Conservation (phyloP, 192 early-diverging fungal genomes). For the Dissophora globulifera region DNA sequence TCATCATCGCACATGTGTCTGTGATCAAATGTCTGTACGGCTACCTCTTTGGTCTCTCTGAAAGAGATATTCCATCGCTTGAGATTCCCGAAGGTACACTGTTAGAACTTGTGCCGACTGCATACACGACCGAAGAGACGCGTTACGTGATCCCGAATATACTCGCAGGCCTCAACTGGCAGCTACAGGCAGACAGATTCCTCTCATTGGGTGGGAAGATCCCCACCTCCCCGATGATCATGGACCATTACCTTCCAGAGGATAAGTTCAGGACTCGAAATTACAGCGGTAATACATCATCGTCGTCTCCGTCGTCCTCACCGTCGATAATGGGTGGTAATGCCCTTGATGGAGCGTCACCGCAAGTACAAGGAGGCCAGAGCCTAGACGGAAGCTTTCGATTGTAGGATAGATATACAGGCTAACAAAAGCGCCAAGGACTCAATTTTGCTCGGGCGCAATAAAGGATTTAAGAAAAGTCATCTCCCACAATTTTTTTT, state of each 20-base stretch:
- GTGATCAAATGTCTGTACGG: constrained; percentile 82
- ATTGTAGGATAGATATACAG: no score
- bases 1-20: constrained; percentile 84
- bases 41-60: constrained; percentile 79
- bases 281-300: constrained; percentile 4
- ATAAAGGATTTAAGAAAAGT: no score
- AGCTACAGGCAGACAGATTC: constrained; percentile 27
- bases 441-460: no score
- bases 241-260: constrained; percentile 39
- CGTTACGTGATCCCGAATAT: constrained; percentile 41
- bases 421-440: no score
- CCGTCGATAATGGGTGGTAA: constrained; percentile 2
- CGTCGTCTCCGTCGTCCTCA: constrained; percentile 14
- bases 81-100: constrained; percentile 77
- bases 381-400: no score
- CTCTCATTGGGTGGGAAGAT: constrained; percentile 36
- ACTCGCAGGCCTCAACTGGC: constrained; percentile 34
- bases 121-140: constrained; percentile 77
- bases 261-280: constrained; percentile 6
- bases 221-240: constrained; percentile 32
- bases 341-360: no score
- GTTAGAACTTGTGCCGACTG: constrained; percentile 79
- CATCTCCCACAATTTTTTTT: no score
- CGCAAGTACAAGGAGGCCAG: no score
- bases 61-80: constrained; percentile 77